Base-by-base conservation (phyloP, 495 filamentous ascomycete species). In the Tuber indicum region DNA sequence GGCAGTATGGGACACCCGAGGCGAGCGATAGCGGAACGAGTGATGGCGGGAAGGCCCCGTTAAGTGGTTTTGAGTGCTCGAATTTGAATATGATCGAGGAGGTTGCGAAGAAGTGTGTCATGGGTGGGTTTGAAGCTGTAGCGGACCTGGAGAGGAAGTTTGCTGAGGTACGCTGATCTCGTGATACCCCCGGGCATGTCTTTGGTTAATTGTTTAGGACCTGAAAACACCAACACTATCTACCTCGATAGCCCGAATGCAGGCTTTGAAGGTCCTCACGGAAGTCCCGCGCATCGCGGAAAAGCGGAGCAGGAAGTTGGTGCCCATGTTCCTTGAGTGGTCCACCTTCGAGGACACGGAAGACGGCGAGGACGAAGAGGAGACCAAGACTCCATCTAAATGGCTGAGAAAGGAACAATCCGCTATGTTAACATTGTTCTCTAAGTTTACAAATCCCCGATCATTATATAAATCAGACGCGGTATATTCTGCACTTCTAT, bases 251-350 rank as follows among this genome's bases (percentile, higher is more conserved):
- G 90, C 91, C 47, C 88, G 93, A 74, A 87, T 88, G 72, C 92
- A 96, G 82, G 93, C 96, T 16, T 86, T 98, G 71, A 90, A 91
- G 75, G 90, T 97, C 2, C 87, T 99, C 70, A 88, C 89, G 76
- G 89, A 88, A 41, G 84, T 91, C 9, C 95, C 96, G 42, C 84
- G 86, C 32, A 82, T 95, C 74, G 95, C 93, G 1, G 96, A 99
- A 84, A 97, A 91, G 85, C 87, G 89, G 41, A 98, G 95, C 45
- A 90, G 94, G 42, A 88, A 89, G 75, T 86, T 99, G 26, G 91
- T 98, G 10, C 96, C 96, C 2, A 86, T 96, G 78, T 91, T 99
- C 47, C 85, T 99, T 19, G 89, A 90, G 10, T 98, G 94, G 91
- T 89, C 88, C 36, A 39, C 71, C 75, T 47, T 75, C 12, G 74